A percentile compares a stretch with the other conserved stretches of the same genome.
Evolutionary conservation across 1,284 basidiomycete genomes (phyloP).

Genomic region (Malassezia brasiliensis): DNA sequence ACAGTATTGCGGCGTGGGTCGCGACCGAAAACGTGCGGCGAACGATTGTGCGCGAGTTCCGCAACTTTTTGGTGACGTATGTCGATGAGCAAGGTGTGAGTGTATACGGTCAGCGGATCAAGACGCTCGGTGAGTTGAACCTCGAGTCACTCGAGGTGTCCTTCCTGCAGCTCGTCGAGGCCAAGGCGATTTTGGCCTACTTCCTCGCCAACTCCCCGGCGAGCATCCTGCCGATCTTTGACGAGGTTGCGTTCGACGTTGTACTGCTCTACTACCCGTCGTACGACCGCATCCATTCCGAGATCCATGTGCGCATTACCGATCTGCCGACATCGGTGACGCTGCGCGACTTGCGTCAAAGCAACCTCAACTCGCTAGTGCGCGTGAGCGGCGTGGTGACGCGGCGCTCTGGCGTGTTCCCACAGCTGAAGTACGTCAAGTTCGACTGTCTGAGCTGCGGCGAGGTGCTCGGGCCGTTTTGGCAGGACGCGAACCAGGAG

Average conservation of each 20-base stretch:
- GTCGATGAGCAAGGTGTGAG: constrained; percentile 82
- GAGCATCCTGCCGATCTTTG: constrained; percentile 86
- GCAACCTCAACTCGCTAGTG: constrained; percentile 87
- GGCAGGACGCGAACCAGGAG: constrained; percentile 89
- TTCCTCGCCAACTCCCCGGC: constrained; percentile 91
- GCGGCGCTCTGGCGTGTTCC: constrained; percentile 87
- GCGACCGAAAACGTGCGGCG: constrained; percentile 78
- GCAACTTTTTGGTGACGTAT: constrained; percentile 89
- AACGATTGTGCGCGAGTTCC: constrained; percentile 84
- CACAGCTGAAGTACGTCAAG: constrained; percentile 97
- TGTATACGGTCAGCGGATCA: constrained; percentile 88
- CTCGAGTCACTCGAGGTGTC: constrained; percentile 94
- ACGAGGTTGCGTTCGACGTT: constrained; percentile 84
- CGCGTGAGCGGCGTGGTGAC: constrained; percentile 96
- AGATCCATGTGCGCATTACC: constrained; percentile 92
- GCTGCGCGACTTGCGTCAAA: constrained; percentile 82
- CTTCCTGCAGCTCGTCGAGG: constrained; percentile 77
- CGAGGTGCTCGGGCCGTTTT: constrained; percentile 86
- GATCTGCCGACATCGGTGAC: constrained; percentile 82
- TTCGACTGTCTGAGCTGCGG: constrained; percentile 82
- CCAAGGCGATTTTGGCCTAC: constrained; percentile 89
- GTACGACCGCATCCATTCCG: constrained; percentile 92
- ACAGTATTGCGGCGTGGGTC: constrained; percentile 95
- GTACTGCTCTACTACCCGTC: constrained; percentile 91
- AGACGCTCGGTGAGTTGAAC: constrained; percentile 88